Evolutionary conservation across 306 rosid genomes (phyloP).

Genomic region (Astragalus membranaceus): DNA sequence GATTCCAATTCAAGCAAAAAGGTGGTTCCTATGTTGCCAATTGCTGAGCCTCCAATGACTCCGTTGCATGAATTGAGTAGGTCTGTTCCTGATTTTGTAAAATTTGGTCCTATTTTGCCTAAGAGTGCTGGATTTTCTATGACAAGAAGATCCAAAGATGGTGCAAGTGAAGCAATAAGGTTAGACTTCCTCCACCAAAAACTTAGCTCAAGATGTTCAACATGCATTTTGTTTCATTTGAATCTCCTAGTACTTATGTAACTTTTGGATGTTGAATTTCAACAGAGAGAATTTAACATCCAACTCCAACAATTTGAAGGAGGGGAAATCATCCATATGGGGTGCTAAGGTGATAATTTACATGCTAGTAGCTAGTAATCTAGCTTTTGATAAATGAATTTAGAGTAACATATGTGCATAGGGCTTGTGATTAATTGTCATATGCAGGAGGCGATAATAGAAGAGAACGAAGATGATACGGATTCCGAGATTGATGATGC

Average conservation of each 20-base stretch:
- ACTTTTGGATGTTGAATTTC: conserved; percentile 26
- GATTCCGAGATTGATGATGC: conserved; percentile 50
- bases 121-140: conserved; percentile 80
- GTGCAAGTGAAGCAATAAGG: conserved; percentile 50
- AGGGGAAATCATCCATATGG: conserved; percentile 39
- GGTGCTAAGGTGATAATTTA: conserved; percentile 46
- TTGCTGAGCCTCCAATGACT: conserved; percentile 96
- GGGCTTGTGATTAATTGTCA: conserved; percentile 9
- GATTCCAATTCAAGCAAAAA: conserved; percentile 60
- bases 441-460: conserved; percentile 48
- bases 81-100: conserved; percentile 78
- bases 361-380: background rate
- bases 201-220: background rate
- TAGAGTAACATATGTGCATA: background rate
- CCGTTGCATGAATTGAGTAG: conserved; percentile 85
- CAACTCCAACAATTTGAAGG: conserved; percentile 30
- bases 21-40: conserved; percentile 76
- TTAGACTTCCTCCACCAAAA: conserved; percentile 16
- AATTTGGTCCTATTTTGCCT: conserved; percentile 94
- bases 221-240: conserved; percentile 7
- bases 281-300: conserved; percentile 42
- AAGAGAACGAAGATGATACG: conserved; percentile 54
- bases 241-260: conserved; percentile 4
- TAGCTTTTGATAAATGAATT: conserved; percentile 1
- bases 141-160: conserved; percentile 38